phyloP scores from a whole-genome alignment of 352 stramenopile species.

The Pythium brachiatum region DNA sequence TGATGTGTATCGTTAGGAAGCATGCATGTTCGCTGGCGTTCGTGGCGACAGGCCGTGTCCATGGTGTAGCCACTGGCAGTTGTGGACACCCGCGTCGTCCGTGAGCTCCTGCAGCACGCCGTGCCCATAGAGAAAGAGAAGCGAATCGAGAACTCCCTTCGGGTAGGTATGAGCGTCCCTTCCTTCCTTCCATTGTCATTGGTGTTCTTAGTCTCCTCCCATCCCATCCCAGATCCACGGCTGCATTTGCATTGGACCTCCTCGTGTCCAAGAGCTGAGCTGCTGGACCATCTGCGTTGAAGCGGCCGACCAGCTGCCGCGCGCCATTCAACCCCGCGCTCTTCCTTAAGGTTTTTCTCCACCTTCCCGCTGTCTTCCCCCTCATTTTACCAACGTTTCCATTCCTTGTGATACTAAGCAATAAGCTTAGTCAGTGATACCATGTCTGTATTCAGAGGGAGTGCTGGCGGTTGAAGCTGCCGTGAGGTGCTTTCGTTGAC shows the following conservation, averaged over 20 bases:
- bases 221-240: background rate
- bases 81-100: no score
- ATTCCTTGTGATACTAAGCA: background rate
- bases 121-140: background rate
- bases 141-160: background rate
- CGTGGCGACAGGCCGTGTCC: background rate
- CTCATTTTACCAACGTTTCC: slow-evolving; percentile 7
- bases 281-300: slow-evolving; percentile 15
- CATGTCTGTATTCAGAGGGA: slow-evolving; percentile 18
- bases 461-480: slow-evolving; percentile 20
- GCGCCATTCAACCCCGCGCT: background rate
- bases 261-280: background rate
- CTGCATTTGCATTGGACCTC: background rate
- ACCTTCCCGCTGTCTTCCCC: slow-evolving; percentile 6
- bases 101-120: background rate
- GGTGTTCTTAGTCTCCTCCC: background rate
- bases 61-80: background rate
- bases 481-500: slow-evolving; percentile 13
- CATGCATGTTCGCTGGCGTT: slow-evolving; percentile 4
- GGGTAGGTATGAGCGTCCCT: background rate
- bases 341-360: slow-evolving; percentile 17
- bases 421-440: background rate
- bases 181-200: background rate
- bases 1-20: slow-evolving; percentile 13
- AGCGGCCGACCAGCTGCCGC: slow-evolving; percentile 6